Base-by-base conservation (phyloP, 768 basidiomycete genomes). In the Hypsizygus marmoreus region DNA sequence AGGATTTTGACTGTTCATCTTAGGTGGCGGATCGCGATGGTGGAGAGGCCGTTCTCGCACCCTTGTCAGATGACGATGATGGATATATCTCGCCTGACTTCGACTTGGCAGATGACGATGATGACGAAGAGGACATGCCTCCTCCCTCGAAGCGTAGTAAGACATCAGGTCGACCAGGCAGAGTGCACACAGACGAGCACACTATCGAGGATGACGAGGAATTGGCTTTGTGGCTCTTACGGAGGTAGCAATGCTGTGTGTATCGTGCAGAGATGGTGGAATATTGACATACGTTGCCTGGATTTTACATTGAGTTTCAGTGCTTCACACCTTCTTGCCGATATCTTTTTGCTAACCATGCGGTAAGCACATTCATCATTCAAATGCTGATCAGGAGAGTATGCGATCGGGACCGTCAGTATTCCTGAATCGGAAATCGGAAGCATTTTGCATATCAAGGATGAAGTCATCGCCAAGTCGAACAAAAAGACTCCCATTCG, bases 51-150 rank as follows among this genome's bases (percentile, higher is more conserved):
- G 68, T 72, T 13, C 68, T 69, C 14, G 59, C 66, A 17, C 71
- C 60, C 2, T 64, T 56, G 13, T 40, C 55, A 1, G 58, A 60
- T 23, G 68, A 74, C 6, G 80, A 79, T 49, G 84, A 86, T 55
- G 85, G 86, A 0, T 86, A 87, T 60, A 76, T 81, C 6, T 84
- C 82, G 1, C 88, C 86, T 1, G 77, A 79, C 25, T 86, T 90
- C 53, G 80, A 84, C 52, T 53, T 84, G 16, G 69, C 72, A 2
- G 43, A 43, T 8, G 2, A 25, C 46, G 62, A 49, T 12, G 61
- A 64, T 3, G 63, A 72, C 16, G 72, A 71, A 6, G 49, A 54
- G 62, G 72, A 51, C 51, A 61, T 45, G 38, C 48, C 71, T 12
- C 69, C 66, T 6, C 69, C 66, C 3, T 53, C 60, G 12, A 71